Conservation (phyloP, 2,329 filamentous ascomycete species). For the Botryosphaeria dothidea region DNA sequence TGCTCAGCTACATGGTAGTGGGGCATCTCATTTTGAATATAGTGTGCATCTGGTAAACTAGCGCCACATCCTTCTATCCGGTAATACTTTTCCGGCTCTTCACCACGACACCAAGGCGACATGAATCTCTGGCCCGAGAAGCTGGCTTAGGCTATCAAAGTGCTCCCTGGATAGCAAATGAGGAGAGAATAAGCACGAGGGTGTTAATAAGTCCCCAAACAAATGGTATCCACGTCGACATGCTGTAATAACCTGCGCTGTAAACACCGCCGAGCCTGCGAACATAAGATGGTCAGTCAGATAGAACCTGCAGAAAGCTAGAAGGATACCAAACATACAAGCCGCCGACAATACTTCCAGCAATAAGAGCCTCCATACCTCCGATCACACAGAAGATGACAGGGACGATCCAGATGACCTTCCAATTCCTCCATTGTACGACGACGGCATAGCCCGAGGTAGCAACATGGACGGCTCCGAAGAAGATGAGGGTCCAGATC, state of each 20-base stretch:
- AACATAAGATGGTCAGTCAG: not conserved
- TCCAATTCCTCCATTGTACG: constrained; percentile 64
- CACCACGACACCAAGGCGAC: too few species aligned
- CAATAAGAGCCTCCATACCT: constrained; percentile 73
- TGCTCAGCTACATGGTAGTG: too few species aligned
- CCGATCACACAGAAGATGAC: constrained; percentile 70
- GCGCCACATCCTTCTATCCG: too few species aligned
- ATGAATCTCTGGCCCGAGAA: not conserved
- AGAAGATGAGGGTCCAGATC: constrained; percentile 82
- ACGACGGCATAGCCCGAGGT: constrained; percentile 71
- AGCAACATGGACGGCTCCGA: constrained; percentile 71
- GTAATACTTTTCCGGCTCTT: too few species aligned
- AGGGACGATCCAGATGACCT: constrained; percentile 69
- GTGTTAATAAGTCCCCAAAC: constrained; percentile 86
- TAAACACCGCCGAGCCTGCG: constrained; percentile 76
- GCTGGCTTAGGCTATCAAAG: constrained; percentile 53
- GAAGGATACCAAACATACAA: constrained; percentile 61
- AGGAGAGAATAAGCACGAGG: constrained; percentile 78
- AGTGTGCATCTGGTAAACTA: too few species aligned
- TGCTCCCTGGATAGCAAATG: constrained; percentile 89
- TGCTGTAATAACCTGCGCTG: constrained; percentile 76
- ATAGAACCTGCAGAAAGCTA: not conserved
- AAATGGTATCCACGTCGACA: constrained; percentile 94
- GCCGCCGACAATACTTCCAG: constrained; percentile 78
- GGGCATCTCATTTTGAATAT: too few species aligned